phyloP scores from a whole-genome alignment of 2,329 filamentous ascomycete species.

The Nectriaceae sp. region DNA sequence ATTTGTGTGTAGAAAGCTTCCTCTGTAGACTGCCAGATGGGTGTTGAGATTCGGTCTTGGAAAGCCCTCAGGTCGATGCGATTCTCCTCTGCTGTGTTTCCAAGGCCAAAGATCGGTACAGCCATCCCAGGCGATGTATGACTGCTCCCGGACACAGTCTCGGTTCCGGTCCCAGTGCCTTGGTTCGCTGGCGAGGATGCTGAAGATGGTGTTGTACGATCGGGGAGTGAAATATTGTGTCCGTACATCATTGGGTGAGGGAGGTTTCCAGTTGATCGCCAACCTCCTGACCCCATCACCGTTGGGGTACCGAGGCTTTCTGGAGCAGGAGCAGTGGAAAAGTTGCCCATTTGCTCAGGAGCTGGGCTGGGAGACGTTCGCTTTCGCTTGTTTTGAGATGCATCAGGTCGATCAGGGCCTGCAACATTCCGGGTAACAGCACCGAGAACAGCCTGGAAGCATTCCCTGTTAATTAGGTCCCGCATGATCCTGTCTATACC shows the following conservation, averaged over 20 bases:
- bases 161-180: conserved; percentile 13
- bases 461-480: conserved; percentile 22
- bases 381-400: conserved; percentile 33
- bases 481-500: conserved; percentile 1
- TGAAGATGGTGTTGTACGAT: conserved; percentile 35
- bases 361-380: conserved; percentile 30
- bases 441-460: conserved; percentile 36
- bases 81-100: conserved; percentile 40
- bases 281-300: conserved; percentile 1
- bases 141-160: conserved; percentile 28
- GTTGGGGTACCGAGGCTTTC: background rate
- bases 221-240: conserved; percentile 25
- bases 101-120: no score
- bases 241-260: background rate
- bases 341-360: conserved; percentile 14
- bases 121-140: conserved; percentile 32
- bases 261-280: background rate
- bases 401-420: conserved; percentile 12
- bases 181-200: conserved; percentile 33
- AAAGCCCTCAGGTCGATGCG: conserved; percentile 35
- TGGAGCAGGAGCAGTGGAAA: background rate
- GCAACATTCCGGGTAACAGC: conserved; percentile 34
- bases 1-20: conserved; percentile 32
- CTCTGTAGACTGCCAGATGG: conserved; percentile 34
- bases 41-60: conserved; percentile 32